Evolutionary conservation across 345 rosid species (phyloP), one percentile per base, ranked within the genome.

Genomic region (Ricinus communis): DNA sequence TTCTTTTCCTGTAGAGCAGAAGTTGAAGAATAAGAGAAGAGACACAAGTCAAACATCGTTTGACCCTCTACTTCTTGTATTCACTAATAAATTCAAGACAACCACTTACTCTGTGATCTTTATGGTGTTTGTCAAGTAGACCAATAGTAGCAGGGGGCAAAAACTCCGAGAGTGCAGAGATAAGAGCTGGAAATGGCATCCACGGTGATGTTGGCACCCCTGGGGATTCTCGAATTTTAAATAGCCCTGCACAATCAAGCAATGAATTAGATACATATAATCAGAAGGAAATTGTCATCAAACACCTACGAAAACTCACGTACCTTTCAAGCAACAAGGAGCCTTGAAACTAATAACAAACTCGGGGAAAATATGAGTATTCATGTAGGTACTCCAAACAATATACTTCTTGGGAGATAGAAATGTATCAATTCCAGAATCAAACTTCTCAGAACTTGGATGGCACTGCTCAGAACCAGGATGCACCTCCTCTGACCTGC

Each of bases 331-430:
- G 80, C 77, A 63, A 27, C 72, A 50, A 22, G 96, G 85, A 52
- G 87, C 82, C 76, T 77, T 85, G 79, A 91, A 77, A 79, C 87
- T 87, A 31, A 94, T 68, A 2, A 88, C 64, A 63, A 78, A 90
- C 75, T 90, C 90, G 0, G 93, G 96, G 68, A 86, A 81, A 66
- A 91, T 79, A 54, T 90, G 91, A 28, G 89, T 82, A 76, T 94
- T 94, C 86, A 86, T 78, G 66, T 84, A 81, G 22, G 85, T 84
- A 49, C 80, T 87, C 96, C 98, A 90, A 18, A 94, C 65, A 11
- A 94, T 83, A 71, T 84, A 90, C 82, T 76, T 88, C 45, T 46
- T 91, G 0, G 96, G 91, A 38, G 83, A 74, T 2, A 62, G 47
- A 8, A 90, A 57, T 41, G 76, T 57, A 46, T 94, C 98, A 0